Evolutionary conservation across 257 asterid genomes (phyloP), one percentile per base, ranked within the genome.

Genomic region (Striga asiatica): DNA sequence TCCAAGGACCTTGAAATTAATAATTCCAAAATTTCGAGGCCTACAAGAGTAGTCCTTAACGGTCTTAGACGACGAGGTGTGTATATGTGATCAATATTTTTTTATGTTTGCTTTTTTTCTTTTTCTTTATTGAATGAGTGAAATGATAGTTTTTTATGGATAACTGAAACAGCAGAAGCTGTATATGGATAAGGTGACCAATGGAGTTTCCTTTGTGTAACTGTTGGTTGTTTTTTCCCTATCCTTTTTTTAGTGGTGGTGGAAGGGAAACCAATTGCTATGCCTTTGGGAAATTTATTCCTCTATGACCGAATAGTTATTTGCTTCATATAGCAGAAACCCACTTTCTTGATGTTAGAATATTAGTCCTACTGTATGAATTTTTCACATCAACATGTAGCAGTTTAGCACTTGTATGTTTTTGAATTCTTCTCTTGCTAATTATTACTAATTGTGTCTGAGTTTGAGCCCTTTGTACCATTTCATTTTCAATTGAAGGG

Each of bases 1-100:
- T 77, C 95, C 31, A 72, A 73, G 60, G 95, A 85, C 28, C 81
- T 89, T 62, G 97, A 95, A 50, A 77, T 89, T 48, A 78, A 76
- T 61, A 75, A 51, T 67, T 83, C 89, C 1, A 85, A 77, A 73
- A 83, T 85, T 22, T 69, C 94, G 0, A 79, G 81, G 69, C 73
- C 92, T 27, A 70, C 93, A 5, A 71, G 77, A 72, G 72, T 66
- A 37, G 97, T 89, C 72, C 87, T 89, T 25, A 85, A 85, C 64
- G 74, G 85, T 23, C 94, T 89, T 58, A 77, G 73, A 66, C 63
- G 74, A 69, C 71, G 75, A 81, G 97, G 97, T 88, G 22, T 31
- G 20, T 17, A 1, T 18, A 29, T 10, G 41, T 7, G 46, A 16
- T 11, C 63, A 10, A 31, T 49, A 14, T 25, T 0, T 39, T 8